Percentiles rank a stretch among this genome's conserved stretches.
These are phyloP conservation scores for Trichoderma atroviride DNA, from an alignment of 2,329 filamentous ascomycete species.

Conservation along the genomic window DNA sequence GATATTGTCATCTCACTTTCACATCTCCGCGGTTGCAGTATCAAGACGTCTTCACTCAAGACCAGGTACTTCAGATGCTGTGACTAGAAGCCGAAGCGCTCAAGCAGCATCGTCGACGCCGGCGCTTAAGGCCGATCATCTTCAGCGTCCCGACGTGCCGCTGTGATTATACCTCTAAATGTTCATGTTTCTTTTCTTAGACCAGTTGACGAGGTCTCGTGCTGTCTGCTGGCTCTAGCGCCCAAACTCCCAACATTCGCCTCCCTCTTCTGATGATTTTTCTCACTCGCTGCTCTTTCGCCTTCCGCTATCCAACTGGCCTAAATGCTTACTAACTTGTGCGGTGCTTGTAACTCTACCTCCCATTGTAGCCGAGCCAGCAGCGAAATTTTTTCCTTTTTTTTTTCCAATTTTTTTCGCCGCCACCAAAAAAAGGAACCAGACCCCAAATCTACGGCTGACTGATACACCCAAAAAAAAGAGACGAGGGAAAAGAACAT, in stretches of 20 bases:
- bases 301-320: background rate
- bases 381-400: background rate
- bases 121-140: constrained; percentile 17
- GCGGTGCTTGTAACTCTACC: background rate
- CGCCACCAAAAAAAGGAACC: background rate
- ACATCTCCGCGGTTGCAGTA: background rate
- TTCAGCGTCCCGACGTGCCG: background rate
- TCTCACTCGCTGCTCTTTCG: background rate
- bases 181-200: constrained; percentile 11
- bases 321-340: background rate
- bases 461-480: background rate
- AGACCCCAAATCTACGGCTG: background rate
- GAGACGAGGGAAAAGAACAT: background rate
- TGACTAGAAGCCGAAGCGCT: background rate
- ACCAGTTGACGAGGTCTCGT: background rate
- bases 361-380: background rate
- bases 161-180: background rate
- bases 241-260: background rate
- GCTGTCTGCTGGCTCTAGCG: constrained; percentile 1
- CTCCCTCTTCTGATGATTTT: background rate
- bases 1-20: background rate
- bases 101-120: background rate
- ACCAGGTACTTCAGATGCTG: background rate
- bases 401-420: background rate
- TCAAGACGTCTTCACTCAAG: background rate